A percentile compares a stretch with the other conserved stretches of the same genome.
These are phyloP conservation scores for Camellia lanceoleosa DNA, from an alignment of 148 eudicot genomes.

Conservation along the genomic window DNA sequence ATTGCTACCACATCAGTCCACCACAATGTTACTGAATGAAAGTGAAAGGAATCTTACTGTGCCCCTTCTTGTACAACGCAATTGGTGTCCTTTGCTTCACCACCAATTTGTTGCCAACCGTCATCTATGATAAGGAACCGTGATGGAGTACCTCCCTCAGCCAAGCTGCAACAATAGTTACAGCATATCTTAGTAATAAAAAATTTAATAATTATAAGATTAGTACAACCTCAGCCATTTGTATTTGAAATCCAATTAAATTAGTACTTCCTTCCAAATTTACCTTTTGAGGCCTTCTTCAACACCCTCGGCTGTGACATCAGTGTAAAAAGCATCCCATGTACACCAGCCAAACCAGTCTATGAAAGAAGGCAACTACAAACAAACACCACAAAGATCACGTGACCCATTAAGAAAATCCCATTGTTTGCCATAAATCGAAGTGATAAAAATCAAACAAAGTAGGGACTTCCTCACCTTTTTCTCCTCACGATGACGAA, in stretches of 20 bases:
- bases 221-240: background rate
- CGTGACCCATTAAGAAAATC: constrained; percentile 6
- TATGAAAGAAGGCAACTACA: constrained; percentile 73
- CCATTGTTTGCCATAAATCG: background rate
- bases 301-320: constrained; percentile 96
- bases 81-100: constrained; percentile 39
- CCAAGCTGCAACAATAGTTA: constrained; percentile 50
- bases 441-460: background rate
- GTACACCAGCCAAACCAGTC: constrained; percentile 99
- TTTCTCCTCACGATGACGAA: constrained; percentile 84
- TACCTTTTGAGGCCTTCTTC: constrained; percentile 87
- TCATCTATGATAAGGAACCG: constrained; percentile 93
- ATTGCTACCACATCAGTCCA: background rate
- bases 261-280: background rate
- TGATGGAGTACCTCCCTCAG: constrained; percentile 81
- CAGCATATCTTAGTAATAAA: background rate
- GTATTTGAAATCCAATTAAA: background rate
- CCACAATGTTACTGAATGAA: background rate
- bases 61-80: constrained; percentile 93
- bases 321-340: constrained; percentile 99
- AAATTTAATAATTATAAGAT: background rate
- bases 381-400: constrained; percentile 15
- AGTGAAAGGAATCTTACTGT: constrained; percentile 57
- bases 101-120: constrained; percentile 98
- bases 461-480: constrained; percentile 41